Percentiles rank a stretch among this genome's conserved stretches.
Evolutionary conservation across 2,329 filamentous ascomycete species (phyloP).

Genomic region (Nothomitra cinnamomea): DNA sequence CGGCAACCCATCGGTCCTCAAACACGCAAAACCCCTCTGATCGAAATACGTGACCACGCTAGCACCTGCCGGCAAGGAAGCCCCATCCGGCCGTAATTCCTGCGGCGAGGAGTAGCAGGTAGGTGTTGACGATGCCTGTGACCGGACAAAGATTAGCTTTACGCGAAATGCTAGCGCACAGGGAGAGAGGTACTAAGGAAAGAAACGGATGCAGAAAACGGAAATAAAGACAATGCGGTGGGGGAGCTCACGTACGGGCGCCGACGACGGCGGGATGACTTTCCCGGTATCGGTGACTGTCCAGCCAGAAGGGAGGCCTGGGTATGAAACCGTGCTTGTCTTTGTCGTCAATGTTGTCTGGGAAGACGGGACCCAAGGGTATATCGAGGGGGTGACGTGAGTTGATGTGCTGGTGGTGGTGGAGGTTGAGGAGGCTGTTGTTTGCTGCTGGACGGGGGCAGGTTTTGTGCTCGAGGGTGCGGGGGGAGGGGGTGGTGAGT

Average conservation of each 20-base stretch:
- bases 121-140: background rate
- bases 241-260: slow-evolving; percentile 44
- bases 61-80: too few species aligned
- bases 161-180: too few species aligned
- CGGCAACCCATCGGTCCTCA: too few species aligned
- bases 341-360: slow-evolving; percentile 27
- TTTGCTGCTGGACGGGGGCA: slow-evolving; percentile 35
- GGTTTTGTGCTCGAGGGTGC: slow-evolving; percentile 45
- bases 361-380: slow-evolving; percentile 10
- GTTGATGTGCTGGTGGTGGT: slow-evolving; percentile 39
- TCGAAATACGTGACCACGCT: too few species aligned
- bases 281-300: slow-evolving; percentile 63
- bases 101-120: too few species aligned
- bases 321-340: slow-evolving; percentile 24
- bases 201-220: too few species aligned
- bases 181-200: too few species aligned
- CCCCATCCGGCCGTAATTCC: too few species aligned
- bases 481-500: slow-evolving; percentile 47
- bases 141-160: too few species aligned
- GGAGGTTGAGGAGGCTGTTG: slow-evolving; percentile 39
- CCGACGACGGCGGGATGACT: slow-evolving; percentile 55
- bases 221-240: background rate
- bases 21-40: too few species aligned
- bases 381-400: slow-evolving; percentile 34
- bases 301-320: slow-evolving; percentile 62